A percentile compares a stretch with the other conserved stretches of the same genome.
phyloP scores from a whole-genome alignment of 1,284 basidiomycete genomes.

The Paramarasmius palmivorus region DNA sequence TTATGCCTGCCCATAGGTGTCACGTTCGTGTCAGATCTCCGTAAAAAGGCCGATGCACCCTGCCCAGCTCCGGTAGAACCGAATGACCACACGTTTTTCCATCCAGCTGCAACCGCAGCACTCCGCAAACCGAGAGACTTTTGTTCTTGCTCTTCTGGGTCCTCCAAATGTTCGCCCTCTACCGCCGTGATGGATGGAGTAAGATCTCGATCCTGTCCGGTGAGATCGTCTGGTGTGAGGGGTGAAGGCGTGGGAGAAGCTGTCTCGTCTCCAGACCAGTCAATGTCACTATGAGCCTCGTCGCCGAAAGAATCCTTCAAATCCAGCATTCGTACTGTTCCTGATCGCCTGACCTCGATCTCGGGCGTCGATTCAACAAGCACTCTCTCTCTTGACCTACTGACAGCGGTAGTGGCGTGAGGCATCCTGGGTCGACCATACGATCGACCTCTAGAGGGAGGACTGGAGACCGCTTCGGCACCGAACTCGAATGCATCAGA shows the following conservation, averaged over 20 bases:
- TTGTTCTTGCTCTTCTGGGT: slow-evolving; percentile 30
- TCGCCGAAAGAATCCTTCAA: slow-evolving; percentile 45
- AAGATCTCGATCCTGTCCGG: background rate
- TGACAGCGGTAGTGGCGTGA: slow-evolving; percentile 2
- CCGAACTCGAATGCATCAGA: slow-evolving; percentile 44
- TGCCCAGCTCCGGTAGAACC: slow-evolving; percentile 11
- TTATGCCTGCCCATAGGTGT: slow-evolving; percentile 39
- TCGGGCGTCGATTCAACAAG: slow-evolving; percentile 34
- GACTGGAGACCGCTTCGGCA: slow-evolving; percentile 64
- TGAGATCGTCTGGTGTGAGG: slow-evolving; percentile 8
- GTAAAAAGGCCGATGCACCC: slow-evolving; percentile 21
- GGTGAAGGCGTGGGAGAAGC: slow-evolving; percentile 7
- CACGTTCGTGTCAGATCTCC: slow-evolving; percentile 43
- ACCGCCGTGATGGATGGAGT: background rate
- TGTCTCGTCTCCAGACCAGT: slow-evolving; percentile 30
- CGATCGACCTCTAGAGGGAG: slow-evolving; percentile 35
- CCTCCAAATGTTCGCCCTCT: slow-evolving; percentile 13
- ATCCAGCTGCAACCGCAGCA: slow-evolving; percentile 54
- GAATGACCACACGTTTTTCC: slow-evolving; percentile 57
- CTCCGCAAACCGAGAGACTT: slow-evolving; percentile 31
- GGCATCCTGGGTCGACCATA: slow-evolving; percentile 10
- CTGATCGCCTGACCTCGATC: slow-evolving; percentile 9
- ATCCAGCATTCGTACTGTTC: slow-evolving; percentile 37
- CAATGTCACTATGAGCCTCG: slow-evolving; percentile 50
- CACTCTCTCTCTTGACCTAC: slow-evolving; percentile 20